Evolutionary conservation across 768 basidiomycete genomes (phyloP), one percentile per base, ranked within the genome.

Genomic region (Boletus patriciae): DNA sequence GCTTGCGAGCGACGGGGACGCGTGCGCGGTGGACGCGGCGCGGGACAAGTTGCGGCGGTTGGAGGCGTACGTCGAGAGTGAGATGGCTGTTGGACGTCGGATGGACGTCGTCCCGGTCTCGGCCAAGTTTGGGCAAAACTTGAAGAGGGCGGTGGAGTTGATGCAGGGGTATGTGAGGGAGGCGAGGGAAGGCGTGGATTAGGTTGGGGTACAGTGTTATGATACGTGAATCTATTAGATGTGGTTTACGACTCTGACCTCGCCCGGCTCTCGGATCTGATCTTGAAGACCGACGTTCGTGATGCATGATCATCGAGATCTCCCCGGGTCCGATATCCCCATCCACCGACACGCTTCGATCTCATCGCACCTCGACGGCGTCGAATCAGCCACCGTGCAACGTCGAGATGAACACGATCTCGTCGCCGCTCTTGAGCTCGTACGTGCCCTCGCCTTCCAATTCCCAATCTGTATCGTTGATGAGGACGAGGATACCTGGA

Each of bases 401-500:
- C 0, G 95, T 98, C 21, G 93, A 96, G 58, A 99, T 98, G 71
- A 99, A 96, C 16, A 98, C 92, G 59, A 98, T 82, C 74, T 95
- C 92, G 69, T 99, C 97, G 0, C 83, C 79, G 33, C 85, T 76
- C 69, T 88, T 76, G 55, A 98, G 74, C 59, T 75, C 77, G 69
- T 96, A 97, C 7, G 90, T 87, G 21, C 92, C 87, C 70, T 98
- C 96, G 34, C 93, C 94, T 70, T 98, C 96, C 7, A 98, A 78
- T 72, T 98, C 95, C 96, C 96, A 98, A 65, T 98, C 96, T 1
- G 92, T 92, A 64, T 96, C 92, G 66, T 98, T 98, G 52, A 99
- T 84, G n/a, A 99, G 78, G 4, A 98, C 96, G 4, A 99, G 78
- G 37, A 99, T 97, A 0, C 97, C 97, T 0, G 97, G 97, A 10